Evolutionary conservation across 2,329 filamentous ascomycete genomes (phyloP), one percentile per base, ranked within the genome.

Genomic region (Fusarium algeriense): DNA sequence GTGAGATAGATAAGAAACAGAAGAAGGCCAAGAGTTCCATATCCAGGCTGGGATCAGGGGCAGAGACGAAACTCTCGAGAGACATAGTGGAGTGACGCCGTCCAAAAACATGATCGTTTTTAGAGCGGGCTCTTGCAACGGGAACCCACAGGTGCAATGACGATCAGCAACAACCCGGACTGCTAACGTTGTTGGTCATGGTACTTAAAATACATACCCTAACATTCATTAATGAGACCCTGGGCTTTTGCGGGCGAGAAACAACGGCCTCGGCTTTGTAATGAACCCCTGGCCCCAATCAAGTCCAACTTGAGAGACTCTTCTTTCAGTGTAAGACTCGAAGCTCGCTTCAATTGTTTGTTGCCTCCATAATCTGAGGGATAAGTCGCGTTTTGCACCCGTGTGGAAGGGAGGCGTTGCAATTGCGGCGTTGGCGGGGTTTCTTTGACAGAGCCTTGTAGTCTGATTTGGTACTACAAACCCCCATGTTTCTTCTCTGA

Each of bases 351-450:
- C 30, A 23, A 17, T 45, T 58, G 37, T 52, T 54, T 66, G 30
- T 40, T 66, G 34, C 35, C 35, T 56, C 23, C 28, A 34, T 23
- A 55, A 46, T 43, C 38, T 54, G 46, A 55, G 40, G 38, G 44
- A 53, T 57, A 46, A 61, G 46, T 72, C 53, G 41, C 56, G 40
- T 64, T 44, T 66, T 49, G 38, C 62, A 61, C 49, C 43, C 46
- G 40, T 60, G 64, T 69, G 64, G 69, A 69, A 71, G 68, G 59
- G 44, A 65, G 59, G 59, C 59, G 69, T 70, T 57, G 28, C 66
- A 62, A 66, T 34, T 52, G 53, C 64, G 63, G 63, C 56, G 56
- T 67, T 67, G 63, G 63, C 48, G 56, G 63, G 44, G 56, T 46
- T 50, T 50, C 37, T 49, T 67, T 55, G 54, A 55, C 32, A 54